phyloP scores from a whole-genome alignment of 2,329 filamentous ascomycete genomes.

The Xylaria sp. region DNA sequence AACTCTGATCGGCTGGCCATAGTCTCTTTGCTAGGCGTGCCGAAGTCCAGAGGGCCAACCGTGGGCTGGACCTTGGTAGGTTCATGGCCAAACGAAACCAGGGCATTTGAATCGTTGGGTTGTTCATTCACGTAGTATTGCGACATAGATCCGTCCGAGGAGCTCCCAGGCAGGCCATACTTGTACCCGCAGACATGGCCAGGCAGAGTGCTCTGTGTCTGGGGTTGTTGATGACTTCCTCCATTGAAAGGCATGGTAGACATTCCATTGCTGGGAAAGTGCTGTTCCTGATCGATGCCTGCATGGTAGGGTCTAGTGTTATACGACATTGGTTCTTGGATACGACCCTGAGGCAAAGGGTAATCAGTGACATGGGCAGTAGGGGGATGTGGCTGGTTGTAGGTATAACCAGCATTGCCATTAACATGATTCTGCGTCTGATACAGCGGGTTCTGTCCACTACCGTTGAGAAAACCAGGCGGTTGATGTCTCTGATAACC shows the following conservation, averaged over 20 bases:
- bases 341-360: neutral
- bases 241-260: neutral
- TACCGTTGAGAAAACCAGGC: neutral
- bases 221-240: neutral
- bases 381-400: neutral
- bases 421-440: neutral
- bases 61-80: neutral
- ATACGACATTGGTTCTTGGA: neutral
- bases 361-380: neutral
- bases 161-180: conserved; percentile 11
- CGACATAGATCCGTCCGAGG: conserved; percentile 16
- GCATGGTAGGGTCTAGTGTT: neutral
- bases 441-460: neutral
- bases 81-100: neutral
- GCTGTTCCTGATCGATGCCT: neutral
- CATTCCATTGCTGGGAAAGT: neutral
- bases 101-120: neutral
- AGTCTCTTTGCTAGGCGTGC: neutral
- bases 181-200: conserved; percentile 1
- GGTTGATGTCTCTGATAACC: neutral
- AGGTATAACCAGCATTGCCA: neutral
- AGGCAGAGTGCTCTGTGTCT: neutral
- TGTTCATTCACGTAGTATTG: neutral
- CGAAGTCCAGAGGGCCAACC: conserved; percentile 23
- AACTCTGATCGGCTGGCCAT: conserved; percentile 29